Evolutionary conservation across 305 asterid species (phyloP).

Genomic region (Rubia balearica): DNA sequence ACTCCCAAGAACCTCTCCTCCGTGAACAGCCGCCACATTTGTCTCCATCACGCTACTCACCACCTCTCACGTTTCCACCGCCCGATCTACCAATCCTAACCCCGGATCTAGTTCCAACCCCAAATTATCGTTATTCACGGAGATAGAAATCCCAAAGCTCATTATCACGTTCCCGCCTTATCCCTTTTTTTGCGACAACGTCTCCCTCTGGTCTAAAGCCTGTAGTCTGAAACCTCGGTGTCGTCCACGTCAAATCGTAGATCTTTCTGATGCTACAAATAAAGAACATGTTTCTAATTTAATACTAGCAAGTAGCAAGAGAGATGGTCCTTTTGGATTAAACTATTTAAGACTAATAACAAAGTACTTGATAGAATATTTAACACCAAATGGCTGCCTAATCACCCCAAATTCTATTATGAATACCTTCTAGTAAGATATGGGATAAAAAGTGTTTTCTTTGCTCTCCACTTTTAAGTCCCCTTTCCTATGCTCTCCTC

Average conservation of each 20-base stretch:
- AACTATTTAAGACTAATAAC: background rate
- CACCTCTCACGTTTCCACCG: no score
- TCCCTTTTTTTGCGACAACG: conserved; percentile 11
- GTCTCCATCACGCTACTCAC: no score
- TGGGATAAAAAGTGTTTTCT: conserved; percentile 37
- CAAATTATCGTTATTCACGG: background rate
- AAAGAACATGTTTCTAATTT: no score
- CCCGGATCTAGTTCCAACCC: conserved; percentile 8
- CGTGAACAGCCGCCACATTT: no score
- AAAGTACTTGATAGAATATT: background rate
- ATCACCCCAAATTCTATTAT: conserved; percentile 1
- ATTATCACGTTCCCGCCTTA: conserved; percentile 1
- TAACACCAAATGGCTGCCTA: conserved; percentile 11
- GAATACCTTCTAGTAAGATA: conserved; percentile 12
- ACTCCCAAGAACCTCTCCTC: no score
- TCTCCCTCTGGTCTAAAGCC: background rate
- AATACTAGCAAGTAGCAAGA: no score
- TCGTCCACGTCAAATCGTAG: conserved; percentile 14
- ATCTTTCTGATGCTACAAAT: conserved; percentile 12
- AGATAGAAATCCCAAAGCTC: conserved; percentile 11
- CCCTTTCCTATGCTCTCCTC: conserved; percentile 9
- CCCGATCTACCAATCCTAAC: conserved; percentile 22
- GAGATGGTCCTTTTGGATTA: no score
- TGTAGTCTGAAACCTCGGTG: background rate
- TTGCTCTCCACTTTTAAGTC: conserved; percentile 25